phyloP scores from a whole-genome alignment of 257 asterid species.

The Nicotiana tomentosiformis region DNA sequence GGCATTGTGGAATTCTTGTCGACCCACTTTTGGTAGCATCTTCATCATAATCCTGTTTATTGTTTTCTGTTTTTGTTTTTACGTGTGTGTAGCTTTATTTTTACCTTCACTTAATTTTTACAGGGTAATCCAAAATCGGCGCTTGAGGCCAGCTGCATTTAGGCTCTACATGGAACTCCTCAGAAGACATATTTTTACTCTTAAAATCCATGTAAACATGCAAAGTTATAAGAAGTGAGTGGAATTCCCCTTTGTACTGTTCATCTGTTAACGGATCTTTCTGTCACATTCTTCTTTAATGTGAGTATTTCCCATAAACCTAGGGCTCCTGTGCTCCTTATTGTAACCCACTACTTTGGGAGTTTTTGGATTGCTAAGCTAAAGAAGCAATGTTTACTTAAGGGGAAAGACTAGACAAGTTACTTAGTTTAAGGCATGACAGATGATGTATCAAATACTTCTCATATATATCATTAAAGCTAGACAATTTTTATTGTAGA shows the following conservation, averaged over 20 bases:
- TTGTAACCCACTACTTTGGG: neutral
- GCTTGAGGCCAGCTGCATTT: slow-evolving; percentile 72
- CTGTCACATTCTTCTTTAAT: neutral
- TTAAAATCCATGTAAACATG: slow-evolving; percentile 44
- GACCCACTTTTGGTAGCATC: neutral
- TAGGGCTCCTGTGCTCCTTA: neutral
- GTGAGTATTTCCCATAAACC: neutral
- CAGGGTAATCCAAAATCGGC: slow-evolving; percentile 83
- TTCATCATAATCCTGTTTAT: neutral
- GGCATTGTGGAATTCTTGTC: neutral
- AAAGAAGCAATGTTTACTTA: neutral
- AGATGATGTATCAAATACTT: neutral
- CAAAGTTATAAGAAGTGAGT: slow-evolving; percentile 76
- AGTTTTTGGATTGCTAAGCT: neutral
- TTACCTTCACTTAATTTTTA: slow-evolving; percentile 3
- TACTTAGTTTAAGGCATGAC: neutral
- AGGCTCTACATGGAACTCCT: slow-evolving; percentile 89
- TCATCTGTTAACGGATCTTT: neutral
- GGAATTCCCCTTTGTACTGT: neutral
- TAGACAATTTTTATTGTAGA: neutral
- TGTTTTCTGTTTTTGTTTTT: neutral
- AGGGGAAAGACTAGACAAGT: neutral
- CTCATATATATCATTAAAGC: neutral
- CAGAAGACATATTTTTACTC: slow-evolving; percentile 56
- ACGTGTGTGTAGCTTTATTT: neutral